phyloP scores from a whole-genome alignment of 2,329 filamentous ascomycete genomes.

The Monilinia vaccinii-corymbosi region DNA sequence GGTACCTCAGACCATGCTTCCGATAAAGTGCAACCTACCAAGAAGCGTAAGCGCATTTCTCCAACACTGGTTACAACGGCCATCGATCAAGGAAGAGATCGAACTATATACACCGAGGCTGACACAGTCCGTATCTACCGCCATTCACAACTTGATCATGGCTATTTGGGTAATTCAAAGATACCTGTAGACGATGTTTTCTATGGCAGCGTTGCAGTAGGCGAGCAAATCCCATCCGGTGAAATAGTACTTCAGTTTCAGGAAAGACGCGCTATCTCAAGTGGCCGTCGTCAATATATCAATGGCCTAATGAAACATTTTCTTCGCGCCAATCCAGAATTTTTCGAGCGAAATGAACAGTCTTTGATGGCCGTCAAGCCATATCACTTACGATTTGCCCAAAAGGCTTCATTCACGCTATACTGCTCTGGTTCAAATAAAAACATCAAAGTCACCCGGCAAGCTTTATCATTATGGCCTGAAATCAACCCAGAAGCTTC shows the following conservation, averaged over 20 bases:
- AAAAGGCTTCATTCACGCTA: constrained; percentile 29
- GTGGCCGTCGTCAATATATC: constrained; percentile 38
- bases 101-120: constrained; percentile 21
- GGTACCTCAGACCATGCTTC: too few relatives aligned
- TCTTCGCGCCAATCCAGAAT: constrained; percentile 25
- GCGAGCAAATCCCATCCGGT: constrained; percentile 23
- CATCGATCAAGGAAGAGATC: constrained; percentile 18
- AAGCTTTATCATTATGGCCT: constrained; percentile 26
- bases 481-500: constrained; percentile 19
- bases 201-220: constrained; percentile 28
- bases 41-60: constrained; percentile 29
- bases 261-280: constrained; percentile 28
- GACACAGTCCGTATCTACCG: constrained; percentile 11
- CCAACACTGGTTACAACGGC: constrained; percentile 24
- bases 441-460: constrained; percentile 19
- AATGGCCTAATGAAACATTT: constrained; percentile 34
- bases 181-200: constrained; percentile 35
- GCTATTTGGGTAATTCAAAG: constrained; percentile 33
- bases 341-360: constrained; percentile 16
- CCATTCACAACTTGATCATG: constrained; percentile 10
- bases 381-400: constrained; percentile 23
- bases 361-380: constrained; percentile 22
- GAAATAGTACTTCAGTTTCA: constrained; percentile 25
- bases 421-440: constrained; percentile 19
- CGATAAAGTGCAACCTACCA: constrained; percentile 8